phyloP scores from a whole-genome alignment of 2,329 filamentous ascomycete species.

The Hyphodiscus sp. region DNA sequence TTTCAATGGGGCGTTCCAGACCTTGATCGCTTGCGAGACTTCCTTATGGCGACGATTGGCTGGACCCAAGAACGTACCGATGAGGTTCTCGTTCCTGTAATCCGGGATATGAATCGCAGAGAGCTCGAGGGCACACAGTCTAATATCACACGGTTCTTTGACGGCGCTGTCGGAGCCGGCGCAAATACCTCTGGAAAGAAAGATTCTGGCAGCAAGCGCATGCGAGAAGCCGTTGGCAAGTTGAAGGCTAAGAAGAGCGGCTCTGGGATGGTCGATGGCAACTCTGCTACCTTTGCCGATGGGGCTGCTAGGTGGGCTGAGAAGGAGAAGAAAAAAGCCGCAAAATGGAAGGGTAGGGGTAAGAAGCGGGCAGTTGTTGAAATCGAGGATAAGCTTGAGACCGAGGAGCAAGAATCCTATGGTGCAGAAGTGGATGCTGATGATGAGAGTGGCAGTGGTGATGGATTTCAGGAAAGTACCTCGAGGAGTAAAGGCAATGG shows the following conservation, averaged over 20 bases:
- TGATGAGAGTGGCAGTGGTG: conserved; percentile 9
- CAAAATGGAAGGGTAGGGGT: conserved; percentile 14
- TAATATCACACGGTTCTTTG: conserved; percentile 93
- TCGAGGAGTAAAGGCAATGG: conserved; percentile 1
- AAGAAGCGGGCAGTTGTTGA: conserved; percentile 6
- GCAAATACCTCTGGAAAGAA: conserved; percentile 60
- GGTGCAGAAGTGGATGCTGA: conserved; percentile 1
- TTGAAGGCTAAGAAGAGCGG: conserved; percentile 46
- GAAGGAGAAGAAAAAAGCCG: conserved; percentile 18
- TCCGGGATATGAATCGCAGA: conserved; percentile 87
- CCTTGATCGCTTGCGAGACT: conserved; percentile 73
- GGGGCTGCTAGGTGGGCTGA: conserved; percentile 25
- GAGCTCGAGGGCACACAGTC: conserved; percentile 87
- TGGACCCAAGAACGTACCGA: conserved; percentile 91
- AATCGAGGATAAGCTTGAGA: background rate
- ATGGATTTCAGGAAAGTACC: background rate
- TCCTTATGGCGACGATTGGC: conserved; percentile 86
- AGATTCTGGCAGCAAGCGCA: conserved; percentile 60
- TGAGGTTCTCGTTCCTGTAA: conserved; percentile 91
- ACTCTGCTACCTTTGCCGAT: conserved; percentile 25
- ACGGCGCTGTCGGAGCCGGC: conserved; percentile 60
- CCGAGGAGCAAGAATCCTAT: background rate
- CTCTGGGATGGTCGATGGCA: background rate
- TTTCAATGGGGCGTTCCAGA: conserved; percentile 98
- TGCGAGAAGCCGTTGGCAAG: conserved; percentile 67